phyloP scores from a whole-genome alignment of 23 red algal species.

The Agarophyton chilense region DNA sequence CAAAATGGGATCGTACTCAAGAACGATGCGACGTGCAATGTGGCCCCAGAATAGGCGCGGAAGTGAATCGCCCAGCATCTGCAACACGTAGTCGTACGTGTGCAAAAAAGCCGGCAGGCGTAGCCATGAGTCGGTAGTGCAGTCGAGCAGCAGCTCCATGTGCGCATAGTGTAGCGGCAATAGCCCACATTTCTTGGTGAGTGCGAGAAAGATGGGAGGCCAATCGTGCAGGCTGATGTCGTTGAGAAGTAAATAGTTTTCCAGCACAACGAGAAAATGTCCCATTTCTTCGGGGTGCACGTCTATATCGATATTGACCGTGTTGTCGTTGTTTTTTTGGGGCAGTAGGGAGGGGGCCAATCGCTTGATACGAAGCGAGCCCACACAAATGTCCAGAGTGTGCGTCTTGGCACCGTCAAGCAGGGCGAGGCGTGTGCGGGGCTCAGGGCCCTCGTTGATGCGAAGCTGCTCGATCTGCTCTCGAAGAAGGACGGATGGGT shows the following conservation, averaged over 20 bases:
- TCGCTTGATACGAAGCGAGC: background rate
- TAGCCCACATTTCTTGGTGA: background rate
- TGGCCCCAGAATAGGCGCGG: background rate
- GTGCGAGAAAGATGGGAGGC: background rate
- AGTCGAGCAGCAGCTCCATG: background rate
- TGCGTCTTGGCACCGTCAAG: too few species aligned
- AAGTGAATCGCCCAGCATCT: background rate
- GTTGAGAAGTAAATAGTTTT: background rate
- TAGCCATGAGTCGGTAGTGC: background rate
- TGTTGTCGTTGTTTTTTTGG: background rate
- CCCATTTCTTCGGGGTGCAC: background rate
- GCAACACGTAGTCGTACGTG: background rate
- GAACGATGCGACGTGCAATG: background rate
- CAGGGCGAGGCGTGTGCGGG: too few species aligned
- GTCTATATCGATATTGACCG: background rate
- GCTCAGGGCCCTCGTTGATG: too few species aligned
- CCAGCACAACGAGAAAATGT: background rate
- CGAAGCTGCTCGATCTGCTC: too few species aligned
- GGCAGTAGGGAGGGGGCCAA: background rate
- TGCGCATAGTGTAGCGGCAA: background rate
- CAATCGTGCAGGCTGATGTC: background rate
- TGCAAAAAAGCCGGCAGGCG: background rate
- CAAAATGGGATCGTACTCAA: background rate
- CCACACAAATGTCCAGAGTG: too few species aligned
- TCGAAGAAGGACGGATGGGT: too few species aligned